A percentile compares a stretch with the other conserved stretches of the same genome.
Conservation (phyloP, 108 stramenopile genomes). For the Cyclotella baltica region DNA sequence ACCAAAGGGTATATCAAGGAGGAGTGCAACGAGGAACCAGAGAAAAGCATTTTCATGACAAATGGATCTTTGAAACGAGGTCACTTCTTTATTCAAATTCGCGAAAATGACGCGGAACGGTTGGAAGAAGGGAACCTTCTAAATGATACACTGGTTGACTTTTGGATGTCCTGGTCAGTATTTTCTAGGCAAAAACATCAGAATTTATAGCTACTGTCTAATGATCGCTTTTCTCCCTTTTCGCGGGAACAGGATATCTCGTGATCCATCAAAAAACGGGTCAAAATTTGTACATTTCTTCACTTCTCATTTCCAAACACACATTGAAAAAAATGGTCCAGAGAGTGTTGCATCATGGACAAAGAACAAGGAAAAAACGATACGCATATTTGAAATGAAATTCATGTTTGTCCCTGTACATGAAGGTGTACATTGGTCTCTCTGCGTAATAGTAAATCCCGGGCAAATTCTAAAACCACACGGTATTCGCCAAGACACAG, state of each 20-base stretch:
- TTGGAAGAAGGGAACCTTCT: constrained; percentile 74
- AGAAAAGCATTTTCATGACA: no score
- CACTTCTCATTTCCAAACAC: constrained; percentile 90
- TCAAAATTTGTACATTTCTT: constrained; percentile 72
- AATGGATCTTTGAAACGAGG: no score
- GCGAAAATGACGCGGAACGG: constrained; percentile 66
- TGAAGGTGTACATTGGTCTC: constrained; percentile 94
- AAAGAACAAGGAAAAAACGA: constrained; percentile 74
- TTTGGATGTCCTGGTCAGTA: constrained; percentile 90
- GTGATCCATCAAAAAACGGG: constrained; percentile 10
- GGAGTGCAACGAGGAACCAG: no score
- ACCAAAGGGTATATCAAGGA: no score
- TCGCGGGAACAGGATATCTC: constrained; percentile 55
- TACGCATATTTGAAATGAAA: constrained; percentile 90
- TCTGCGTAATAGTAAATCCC: constrained; percentile 93
- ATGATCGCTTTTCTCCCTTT: no score
- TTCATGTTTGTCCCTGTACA: constrained; percentile 94
- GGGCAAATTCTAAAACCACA: constrained; percentile 56
- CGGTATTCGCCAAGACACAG: background rate
- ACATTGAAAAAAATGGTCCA: constrained; percentile 63
- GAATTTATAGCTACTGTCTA: no score
- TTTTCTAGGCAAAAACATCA: no score
- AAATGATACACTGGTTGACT: constrained; percentile 90
- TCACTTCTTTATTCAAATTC: no score
- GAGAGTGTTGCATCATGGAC: constrained; percentile 85